Conservation (phyloP, 352 stramenopile genomes). For the Phytophthora sp. region DNA sequence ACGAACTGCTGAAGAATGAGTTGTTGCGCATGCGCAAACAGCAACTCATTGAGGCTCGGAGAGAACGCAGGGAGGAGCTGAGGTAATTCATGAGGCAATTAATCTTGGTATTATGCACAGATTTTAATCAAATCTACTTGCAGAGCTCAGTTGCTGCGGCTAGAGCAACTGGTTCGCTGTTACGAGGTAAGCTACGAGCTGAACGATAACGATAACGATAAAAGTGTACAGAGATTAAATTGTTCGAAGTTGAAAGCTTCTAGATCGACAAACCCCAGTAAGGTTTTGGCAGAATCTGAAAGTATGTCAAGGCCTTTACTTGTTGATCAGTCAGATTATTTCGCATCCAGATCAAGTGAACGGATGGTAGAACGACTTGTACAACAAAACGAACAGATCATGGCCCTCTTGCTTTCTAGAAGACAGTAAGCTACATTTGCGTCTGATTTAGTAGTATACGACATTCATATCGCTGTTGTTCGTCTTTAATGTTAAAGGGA, state of each 20-base stretch:
- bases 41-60: constrained; percentile 12
- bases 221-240: too few species aligned
- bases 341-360: background rate
- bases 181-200: constrained; percentile 40
- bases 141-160: constrained; percentile 36
- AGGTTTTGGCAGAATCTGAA: background rate
- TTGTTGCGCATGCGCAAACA: constrained; percentile 35
- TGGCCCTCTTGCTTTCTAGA: constrained; percentile 18
- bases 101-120: too few species aligned
- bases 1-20: constrained; percentile 29
- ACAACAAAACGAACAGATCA: constrained; percentile 39
- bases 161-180: constrained; percentile 34
- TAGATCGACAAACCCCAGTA: too few species aligned
- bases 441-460: background rate
- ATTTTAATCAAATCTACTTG: background rate
- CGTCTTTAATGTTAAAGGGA: constrained; percentile 10
- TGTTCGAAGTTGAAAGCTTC: constrained; percentile 3
- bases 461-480: background rate
- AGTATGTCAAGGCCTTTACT: background rate
- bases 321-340: background rate
- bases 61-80: constrained; percentile 25
- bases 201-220: too few species aligned
- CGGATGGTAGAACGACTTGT: constrained; percentile 22
- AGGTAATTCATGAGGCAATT: too few species aligned
- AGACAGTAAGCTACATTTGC: background rate